Evolutionary conservation across 805 yeast species (phyloP).

Genomic region (Wickerhamiella vanderwaltii): DNA sequence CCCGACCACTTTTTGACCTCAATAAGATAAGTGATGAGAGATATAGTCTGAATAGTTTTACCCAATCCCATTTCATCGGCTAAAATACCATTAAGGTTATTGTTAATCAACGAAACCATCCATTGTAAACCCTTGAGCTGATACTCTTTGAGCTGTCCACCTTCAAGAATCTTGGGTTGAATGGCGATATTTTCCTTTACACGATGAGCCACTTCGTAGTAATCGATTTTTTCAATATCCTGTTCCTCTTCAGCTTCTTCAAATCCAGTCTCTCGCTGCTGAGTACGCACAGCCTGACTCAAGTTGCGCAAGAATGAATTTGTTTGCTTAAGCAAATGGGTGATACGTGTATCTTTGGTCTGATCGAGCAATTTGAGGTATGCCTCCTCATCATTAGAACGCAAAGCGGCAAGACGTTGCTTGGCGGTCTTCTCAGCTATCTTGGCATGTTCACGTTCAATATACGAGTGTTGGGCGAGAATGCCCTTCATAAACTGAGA

Average conservation of each 20-base stretch:
- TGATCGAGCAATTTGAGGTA: conserved; percentile 89
- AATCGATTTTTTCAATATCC: conserved; percentile 51
- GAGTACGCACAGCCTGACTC: conserved; percentile 80
- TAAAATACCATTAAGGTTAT: conserved; percentile 86
- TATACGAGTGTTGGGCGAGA: conserved; percentile 50
- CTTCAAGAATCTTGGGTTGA: conserved; percentile 77
- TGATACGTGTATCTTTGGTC: conserved; percentile 94
- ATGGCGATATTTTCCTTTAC: conserved; percentile 64
- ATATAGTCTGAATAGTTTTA: conserved; percentile 88
- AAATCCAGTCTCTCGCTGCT: conserved; percentile 38
- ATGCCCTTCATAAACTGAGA: conserved; percentile 25
- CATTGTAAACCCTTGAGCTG: conserved; percentile 91
- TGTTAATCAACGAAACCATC: conserved; percentile 94
- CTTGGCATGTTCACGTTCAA: conserved; percentile 81
- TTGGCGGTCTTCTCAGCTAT: conserved; percentile 89
- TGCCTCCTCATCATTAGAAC: conserved; percentile 95
- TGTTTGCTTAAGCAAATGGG: conserved; percentile 84
- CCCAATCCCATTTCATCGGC: conserved; percentile 99
- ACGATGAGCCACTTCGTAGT: conserved; percentile 86
- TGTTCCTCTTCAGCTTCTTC: conserved; percentile 20
- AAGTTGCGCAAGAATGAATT: conserved; percentile 81
- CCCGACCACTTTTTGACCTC: conserved; percentile 68
- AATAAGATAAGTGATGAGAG: conserved; percentile 69
- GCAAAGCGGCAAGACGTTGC: conserved; percentile 94
- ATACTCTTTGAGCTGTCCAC: conserved; percentile 87